Evolutionary conservation across 257 asterid species (phyloP), one percentile per base, ranked within the genome.

Genomic region (Verbascum thapsus): DNA sequence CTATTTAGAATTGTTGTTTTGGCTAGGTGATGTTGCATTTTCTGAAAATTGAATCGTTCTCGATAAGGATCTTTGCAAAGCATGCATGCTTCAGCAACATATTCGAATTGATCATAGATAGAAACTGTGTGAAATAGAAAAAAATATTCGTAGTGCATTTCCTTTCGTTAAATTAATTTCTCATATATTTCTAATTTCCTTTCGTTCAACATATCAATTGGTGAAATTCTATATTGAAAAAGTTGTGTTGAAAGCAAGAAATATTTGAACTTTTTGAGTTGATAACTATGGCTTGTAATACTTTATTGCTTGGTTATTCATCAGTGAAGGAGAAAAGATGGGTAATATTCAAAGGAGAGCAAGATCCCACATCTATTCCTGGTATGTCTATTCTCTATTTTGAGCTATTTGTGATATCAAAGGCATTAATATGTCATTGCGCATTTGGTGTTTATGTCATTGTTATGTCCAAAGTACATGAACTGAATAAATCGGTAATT

Each of bases 321-420:
- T 50, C 82, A 92, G 97, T 81, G 91, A 94, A 94, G 83, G 97
- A 83, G 88, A 94, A 87, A 74, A 76, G 95, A 63, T 87, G 88
- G 94, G 96, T 94, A 17, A 61, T 62, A 54, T 90, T 90, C 75
- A 94, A 90, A 84, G 96, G 92, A 67, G 99, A 90, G 72, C 85
- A 81, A 39, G 99, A 90, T 52, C 95, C 99, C 41, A 94, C 96
- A 3, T 72, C 85, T 37, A 42, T 94, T 67, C 99, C 97, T 3
- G 99, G 99, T 92, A 76, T 69, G 72, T 41, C 44, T 18, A 16
- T 44, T 68, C 44, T 53, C 69, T 68, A n/a, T 22, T 53, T 53
- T 67, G 13, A 69, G 37, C 35, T 50, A 26, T 52, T 35, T 39
- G 32, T 18, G 61, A 64, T 42, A 37, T 58, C 23, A 60, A 51